Conservation (phyloP, 2,329 filamentous ascomycete genomes). For the Monilinia fructigena region DNA sequence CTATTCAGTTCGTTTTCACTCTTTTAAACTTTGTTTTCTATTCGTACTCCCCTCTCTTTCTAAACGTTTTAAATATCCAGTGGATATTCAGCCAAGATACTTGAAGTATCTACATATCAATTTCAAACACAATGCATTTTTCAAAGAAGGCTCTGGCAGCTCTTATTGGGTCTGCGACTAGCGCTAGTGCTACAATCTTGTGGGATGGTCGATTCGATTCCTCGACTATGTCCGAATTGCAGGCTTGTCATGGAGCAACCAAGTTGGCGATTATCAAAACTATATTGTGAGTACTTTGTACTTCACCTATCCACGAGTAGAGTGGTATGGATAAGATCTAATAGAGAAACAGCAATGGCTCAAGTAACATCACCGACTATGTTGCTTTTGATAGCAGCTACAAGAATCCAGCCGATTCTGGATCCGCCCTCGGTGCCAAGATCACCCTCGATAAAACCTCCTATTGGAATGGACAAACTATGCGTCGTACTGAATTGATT, state of each 20-base stretch:
- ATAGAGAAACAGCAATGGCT: conserved; percentile 55
- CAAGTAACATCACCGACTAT: conserved; percentile 42
- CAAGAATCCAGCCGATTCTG: conserved; percentile 56
- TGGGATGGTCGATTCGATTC: conserved; percentile 69
- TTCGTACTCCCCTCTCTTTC: conserved; percentile 4
- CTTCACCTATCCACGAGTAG: not conserved
- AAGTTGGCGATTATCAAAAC: conserved; percentile 70
- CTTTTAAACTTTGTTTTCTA: conserved; percentile 16
- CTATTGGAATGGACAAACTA: conserved; percentile 70
- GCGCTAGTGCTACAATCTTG: conserved; percentile 49
- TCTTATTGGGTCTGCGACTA: conserved; percentile 37
- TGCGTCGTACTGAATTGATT: conserved; percentile 73
- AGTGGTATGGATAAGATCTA: not conserved
- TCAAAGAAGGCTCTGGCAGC: conserved; percentile 30
- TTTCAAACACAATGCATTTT: conserved; percentile 30
- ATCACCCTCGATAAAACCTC: conserved; percentile 63
- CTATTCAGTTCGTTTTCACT: conserved; percentile 25
- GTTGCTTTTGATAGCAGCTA: conserved; percentile 49
- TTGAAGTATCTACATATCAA: conserved; percentile 17
- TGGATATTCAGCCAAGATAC: conserved; percentile 6
- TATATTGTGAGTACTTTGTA: conserved; percentile 52
- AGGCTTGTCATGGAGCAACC: conserved; percentile 65
- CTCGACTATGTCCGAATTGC: conserved; percentile 53
- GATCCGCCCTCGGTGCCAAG: conserved; percentile 63
- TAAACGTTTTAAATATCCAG: conserved; percentile 9